Evolutionary conservation across 352 stramenopile genomes (phyloP).

Genomic region (Phytopythium oedochilum): DNA sequence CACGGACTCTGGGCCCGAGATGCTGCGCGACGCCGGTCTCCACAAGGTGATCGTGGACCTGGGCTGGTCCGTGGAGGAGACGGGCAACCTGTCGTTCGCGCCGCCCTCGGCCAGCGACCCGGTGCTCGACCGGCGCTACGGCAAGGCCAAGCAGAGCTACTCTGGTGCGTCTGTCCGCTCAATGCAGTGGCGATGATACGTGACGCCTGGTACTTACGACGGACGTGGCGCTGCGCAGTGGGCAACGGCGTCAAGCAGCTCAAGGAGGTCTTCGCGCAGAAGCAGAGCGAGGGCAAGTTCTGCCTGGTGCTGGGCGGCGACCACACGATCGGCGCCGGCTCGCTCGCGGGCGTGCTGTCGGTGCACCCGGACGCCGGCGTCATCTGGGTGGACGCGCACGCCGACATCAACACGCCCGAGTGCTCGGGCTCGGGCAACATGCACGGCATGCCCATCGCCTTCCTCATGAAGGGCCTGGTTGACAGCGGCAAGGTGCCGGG

Average conservation of each 20-base stretch:
- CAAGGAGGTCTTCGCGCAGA: slow-evolving; percentile 82
- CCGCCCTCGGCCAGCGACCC: slow-evolving; percentile 49
- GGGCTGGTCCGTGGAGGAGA: slow-evolving; percentile 85
- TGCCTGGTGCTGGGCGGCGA: slow-evolving; percentile 95
- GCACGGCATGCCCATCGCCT: slow-evolving; percentile 97
- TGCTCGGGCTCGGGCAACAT: slow-evolving; percentile 93
- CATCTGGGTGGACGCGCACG: slow-evolving; percentile 98
- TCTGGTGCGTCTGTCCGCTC: slow-evolving; percentile 25
- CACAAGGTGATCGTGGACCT: slow-evolving; percentile 77
- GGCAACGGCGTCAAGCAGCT: slow-evolving; percentile 81
- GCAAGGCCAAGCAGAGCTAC: slow-evolving; percentile 74
- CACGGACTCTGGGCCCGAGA: slow-evolving; percentile 71
- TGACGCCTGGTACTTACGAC: background rate
- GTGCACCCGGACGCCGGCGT: slow-evolving; percentile 91
- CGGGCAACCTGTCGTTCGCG: slow-evolving; percentile 68
- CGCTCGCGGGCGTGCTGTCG: slow-evolving; percentile 89
- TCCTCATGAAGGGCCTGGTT: slow-evolving; percentile 92
- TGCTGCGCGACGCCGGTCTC: slow-evolving; percentile 65
- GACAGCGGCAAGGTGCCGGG: slow-evolving; percentile 88
- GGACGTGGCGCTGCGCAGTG: slow-evolving; percentile 32
- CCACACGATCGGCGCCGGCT: slow-evolving; percentile 94
- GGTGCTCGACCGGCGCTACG: slow-evolving; percentile 57
- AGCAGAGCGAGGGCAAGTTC: slow-evolving; percentile 89
- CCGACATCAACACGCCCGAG: slow-evolving; percentile 96
- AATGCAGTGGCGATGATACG: too few relatives aligned